phyloP scores from a whole-genome alignment of 768 basidiomycete genomes.

The Gautieria morchelliformis region DNA sequence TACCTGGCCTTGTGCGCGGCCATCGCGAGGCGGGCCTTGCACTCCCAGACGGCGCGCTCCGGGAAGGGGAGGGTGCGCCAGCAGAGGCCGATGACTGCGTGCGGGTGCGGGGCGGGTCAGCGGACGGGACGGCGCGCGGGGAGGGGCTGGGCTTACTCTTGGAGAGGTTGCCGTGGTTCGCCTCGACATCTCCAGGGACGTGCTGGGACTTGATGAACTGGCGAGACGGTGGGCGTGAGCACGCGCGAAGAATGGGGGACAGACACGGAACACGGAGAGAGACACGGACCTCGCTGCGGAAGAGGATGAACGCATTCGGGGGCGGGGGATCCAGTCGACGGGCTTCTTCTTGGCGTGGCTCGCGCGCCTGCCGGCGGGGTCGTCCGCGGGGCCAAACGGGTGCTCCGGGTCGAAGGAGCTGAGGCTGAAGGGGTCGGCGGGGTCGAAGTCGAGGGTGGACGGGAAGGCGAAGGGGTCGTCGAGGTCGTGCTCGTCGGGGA shows the following conservation, averaged over 20 bases:
- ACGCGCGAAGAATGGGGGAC: too few relatives aligned
- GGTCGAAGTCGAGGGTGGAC: slow-evolving; percentile 23
- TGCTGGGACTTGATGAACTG: slow-evolving; percentile 23
- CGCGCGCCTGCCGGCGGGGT: too few relatives aligned
- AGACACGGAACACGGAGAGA: too few relatives aligned
- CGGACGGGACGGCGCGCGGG: background rate
- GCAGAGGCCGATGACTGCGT: slow-evolving; percentile 41
- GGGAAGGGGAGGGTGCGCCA: slow-evolving; percentile 64
- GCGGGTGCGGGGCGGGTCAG: background rate
- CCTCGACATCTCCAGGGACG: slow-evolving; percentile 69
- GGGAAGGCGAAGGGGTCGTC: slow-evolving; percentile 44
- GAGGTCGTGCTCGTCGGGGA: too few relatives aligned
- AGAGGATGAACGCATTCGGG: slow-evolving; percentile 81
- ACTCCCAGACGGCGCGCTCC: slow-evolving; percentile 71
- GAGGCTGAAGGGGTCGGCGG: slow-evolving; percentile 21
- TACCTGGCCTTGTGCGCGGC: slow-evolving; percentile 60
- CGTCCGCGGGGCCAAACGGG: too few relatives aligned
- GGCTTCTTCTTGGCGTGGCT: slow-evolving; percentile 35
- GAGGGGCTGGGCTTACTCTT: slow-evolving; percentile 33
- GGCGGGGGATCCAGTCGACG: slow-evolving; percentile 74
- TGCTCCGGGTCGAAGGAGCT: too few relatives aligned
- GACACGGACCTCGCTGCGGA: slow-evolving; percentile 65
- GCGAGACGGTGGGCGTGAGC: too few relatives aligned
- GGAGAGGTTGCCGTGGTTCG: slow-evolving; percentile 73
- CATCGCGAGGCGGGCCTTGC: slow-evolving; percentile 58